A percentile compares a stretch with the other conserved stretches of the same genome.
phyloP scores from a whole-genome alignment of 2,329 filamentous ascomycete genomes.

The Pseudohalonectria lignicola region DNA sequence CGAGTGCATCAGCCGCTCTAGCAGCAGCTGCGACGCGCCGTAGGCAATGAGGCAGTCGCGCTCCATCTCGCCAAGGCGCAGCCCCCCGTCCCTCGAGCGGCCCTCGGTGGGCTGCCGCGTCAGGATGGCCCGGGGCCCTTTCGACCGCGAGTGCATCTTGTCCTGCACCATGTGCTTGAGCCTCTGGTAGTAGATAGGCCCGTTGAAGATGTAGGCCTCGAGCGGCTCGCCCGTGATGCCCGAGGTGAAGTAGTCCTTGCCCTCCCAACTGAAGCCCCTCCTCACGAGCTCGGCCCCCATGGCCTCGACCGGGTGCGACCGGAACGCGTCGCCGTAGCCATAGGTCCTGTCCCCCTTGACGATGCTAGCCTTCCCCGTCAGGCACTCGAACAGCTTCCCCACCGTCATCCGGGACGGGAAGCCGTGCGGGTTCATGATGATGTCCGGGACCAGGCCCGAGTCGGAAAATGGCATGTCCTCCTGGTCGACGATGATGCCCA shows the following conservation, averaged over 20 bases:
- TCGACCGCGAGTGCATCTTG: slow-evolving; percentile 95
- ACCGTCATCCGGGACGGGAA: slow-evolving; percentile 99
- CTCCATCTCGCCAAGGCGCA: slow-evolving; percentile 96
- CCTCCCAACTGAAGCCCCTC: slow-evolving; percentile 89
- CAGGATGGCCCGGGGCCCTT: slow-evolving; percentile 81
- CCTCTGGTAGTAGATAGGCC: slow-evolving; percentile 98
- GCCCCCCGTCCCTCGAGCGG: slow-evolving; percentile 80
- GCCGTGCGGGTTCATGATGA: slow-evolving; percentile 99
- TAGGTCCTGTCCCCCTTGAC: slow-evolving; percentile 79
- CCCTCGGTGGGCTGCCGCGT: slow-evolving; percentile 95
- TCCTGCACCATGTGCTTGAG: slow-evolving; percentile 99
- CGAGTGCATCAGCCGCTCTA: slow-evolving; percentile 90
- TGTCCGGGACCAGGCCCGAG: slow-evolving; percentile 82
- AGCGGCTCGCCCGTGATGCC: slow-evolving; percentile 91
- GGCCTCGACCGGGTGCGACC: slow-evolving; percentile 74
- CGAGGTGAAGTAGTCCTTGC: slow-evolving; percentile 92
- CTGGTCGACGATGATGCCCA: slow-evolving; percentile 92
- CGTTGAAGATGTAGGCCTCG: slow-evolving; percentile 95
- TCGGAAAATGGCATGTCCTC: slow-evolving; percentile 96
- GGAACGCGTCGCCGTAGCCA: slow-evolving; percentile 69
- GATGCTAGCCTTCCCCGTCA: slow-evolving; percentile 89
- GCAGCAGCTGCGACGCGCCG: slow-evolving; percentile 80
- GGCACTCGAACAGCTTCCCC: slow-evolving; percentile 89
- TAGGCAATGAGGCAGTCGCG: slow-evolving; percentile 97
- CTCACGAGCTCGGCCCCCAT: slow-evolving; percentile 79